Base-by-base conservation (phyloP, 179 eudicot species). In the Beta corolliflora region DNA sequence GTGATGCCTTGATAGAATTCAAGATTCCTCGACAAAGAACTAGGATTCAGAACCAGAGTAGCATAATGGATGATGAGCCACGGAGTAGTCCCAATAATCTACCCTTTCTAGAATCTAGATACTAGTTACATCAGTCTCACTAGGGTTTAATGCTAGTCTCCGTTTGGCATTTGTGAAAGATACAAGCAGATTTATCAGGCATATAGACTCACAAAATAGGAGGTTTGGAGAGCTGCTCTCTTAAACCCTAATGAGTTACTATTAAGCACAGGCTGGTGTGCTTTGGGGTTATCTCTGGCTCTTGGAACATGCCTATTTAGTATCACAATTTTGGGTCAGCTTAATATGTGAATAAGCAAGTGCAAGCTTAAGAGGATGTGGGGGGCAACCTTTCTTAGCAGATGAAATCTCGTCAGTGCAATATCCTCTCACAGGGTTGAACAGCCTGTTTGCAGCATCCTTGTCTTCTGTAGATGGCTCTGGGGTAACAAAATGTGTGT, bases 391-490 rank as follows among this genome's bases (percentile, higher is more conserved):
- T 88, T 88, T 78, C 52, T 79, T 60, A 72, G 81, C 73, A 76
- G 88, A 81, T 73, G 86, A 87, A 83, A 64, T 84, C 80, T 89
- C 91, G 80, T 84, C 89, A 25, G 86, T 78, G 81, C 86, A 88
- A 81, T 87, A 86, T 76, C 75, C 71, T 82, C 82, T 88, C 71
- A 81, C 85, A 23, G 84, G 80, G 65, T 90, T 80, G 75, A 78
- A 84, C 29, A 78, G 78, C 77, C 65, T 73, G 66, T 80, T 69
- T 80, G 75, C 81, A 78, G 78, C 83, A 71, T 88, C 87, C 68
- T 80, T 84, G 72, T 83, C 86, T 70, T 58, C 86, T 67, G 77
- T 72, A 60, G 81, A 78, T 59, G 81, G 77, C 71, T 68, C 80
- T 59, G 91, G 78, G 79, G 84, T 74, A 75, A 73, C 67, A 25